phyloP scores from a whole-genome alignment of 2,329 filamentous ascomycete species.

The Reticulascus tulasneorum region DNA sequence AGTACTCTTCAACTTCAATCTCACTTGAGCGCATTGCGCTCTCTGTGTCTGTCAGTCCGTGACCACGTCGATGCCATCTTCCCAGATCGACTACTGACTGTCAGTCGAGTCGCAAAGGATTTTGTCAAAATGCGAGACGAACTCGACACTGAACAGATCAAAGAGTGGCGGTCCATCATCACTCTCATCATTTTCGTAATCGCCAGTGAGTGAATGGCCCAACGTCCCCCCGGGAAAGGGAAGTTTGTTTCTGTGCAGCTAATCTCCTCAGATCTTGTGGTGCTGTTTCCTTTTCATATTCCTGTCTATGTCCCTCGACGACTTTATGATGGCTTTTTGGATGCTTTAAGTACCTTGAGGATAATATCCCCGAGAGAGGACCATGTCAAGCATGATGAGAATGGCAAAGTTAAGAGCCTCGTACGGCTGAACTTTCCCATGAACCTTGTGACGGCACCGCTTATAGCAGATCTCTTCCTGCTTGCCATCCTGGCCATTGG shows the following conservation, averaged over 20 bases:
- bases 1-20: too few species aligned
- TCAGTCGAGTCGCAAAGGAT: too few species aligned
- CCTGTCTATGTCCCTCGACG: conserved; percentile 55
- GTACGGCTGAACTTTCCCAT: conserved; percentile 56
- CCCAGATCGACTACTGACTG: too few species aligned
- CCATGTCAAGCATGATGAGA: conserved; percentile 16
- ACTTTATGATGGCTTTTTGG: conserved; percentile 40
- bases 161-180: conserved; percentile 64
- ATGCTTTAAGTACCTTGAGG: conserved; percentile 38
- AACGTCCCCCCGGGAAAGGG: conserved; percentile 2
- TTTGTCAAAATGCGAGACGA: conserved; percentile 16
- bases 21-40: too few species aligned
- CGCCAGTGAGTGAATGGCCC: conserved; percentile 65
- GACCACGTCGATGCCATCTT: too few species aligned
- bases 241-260: neutral
- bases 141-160: conserved; percentile 53
- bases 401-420: conserved; percentile 32
- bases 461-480: conserved; percentile 68
- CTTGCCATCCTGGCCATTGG: conserved; percentile 68
- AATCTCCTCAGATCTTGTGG: conserved; percentile 53
- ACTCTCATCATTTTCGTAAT: conserved; percentile 66
- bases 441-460: conserved; percentile 67
- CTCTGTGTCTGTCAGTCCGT: too few species aligned
- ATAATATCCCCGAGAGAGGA: conserved; percentile 33
- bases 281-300: conserved; percentile 65